Evolutionary conservation across 495 filamentous ascomycete genomes (phyloP).

Genomic region (Penicillium waksmanii): DNA sequence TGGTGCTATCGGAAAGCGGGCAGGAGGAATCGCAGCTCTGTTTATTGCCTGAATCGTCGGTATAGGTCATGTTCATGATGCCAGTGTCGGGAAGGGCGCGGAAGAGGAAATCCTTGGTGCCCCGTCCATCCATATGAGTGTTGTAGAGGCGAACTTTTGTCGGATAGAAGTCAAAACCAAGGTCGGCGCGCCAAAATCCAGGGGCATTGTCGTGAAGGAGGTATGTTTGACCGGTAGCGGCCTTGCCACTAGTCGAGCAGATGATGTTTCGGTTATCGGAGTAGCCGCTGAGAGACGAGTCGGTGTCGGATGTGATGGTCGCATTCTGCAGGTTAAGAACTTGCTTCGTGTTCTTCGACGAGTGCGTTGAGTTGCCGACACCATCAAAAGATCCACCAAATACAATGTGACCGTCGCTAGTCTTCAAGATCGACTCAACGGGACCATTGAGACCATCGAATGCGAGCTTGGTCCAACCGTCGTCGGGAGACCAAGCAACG

Average conservation of each 20-base stretch:
- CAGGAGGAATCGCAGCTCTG: slow-evolving; percentile 76
- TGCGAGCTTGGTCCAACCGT: slow-evolving; percentile 79
- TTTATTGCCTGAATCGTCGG: slow-evolving; percentile 67
- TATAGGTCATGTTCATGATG: slow-evolving; percentile 96
- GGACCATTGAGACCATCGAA: slow-evolving; percentile 96
- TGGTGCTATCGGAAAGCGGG: slow-evolving; percentile 69
- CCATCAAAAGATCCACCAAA: slow-evolving; percentile 93
- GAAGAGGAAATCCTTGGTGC: slow-evolving; percentile 84
- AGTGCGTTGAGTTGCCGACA: slow-evolving; percentile 73
- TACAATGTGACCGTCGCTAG: slow-evolving; percentile 77
- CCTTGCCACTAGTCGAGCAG: slow-evolving; percentile 69
- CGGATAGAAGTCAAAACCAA: slow-evolving; percentile 79
- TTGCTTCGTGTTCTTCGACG: slow-evolving; percentile 65
- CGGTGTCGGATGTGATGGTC: slow-evolving; percentile 66
- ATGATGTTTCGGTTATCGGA: slow-evolving; percentile 81
- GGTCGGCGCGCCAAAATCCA: slow-evolving; percentile 83
- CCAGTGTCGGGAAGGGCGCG: slow-evolving; percentile 81
- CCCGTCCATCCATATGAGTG: slow-evolving; percentile 81
- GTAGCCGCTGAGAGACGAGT: slow-evolving; percentile 65
- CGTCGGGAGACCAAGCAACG: slow-evolving; percentile 72
- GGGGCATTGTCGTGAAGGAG: slow-evolving; percentile 76
- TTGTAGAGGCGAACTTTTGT: slow-evolving; percentile 90
- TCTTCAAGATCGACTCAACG: slow-evolving; percentile 82
- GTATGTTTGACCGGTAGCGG: slow-evolving; percentile 78
- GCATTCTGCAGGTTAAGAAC: slow-evolving; percentile 82